Conservation (phyloP, 1,139 yeast species). For the Eremothecium cymbalariae region DNA sequence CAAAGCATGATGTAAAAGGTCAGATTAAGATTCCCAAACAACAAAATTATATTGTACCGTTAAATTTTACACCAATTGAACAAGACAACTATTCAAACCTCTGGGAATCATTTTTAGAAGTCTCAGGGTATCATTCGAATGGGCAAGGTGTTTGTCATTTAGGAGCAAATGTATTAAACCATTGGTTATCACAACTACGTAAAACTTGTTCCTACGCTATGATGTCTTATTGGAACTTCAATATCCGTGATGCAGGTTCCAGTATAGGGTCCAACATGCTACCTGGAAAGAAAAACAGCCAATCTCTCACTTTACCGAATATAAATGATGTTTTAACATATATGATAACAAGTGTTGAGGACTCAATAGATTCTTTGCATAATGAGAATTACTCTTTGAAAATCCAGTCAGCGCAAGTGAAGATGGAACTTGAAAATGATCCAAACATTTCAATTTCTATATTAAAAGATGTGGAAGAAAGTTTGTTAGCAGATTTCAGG, state of each 20-base stretch:
- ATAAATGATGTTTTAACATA: constrained; percentile 58
- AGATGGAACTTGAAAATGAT: constrained; percentile 43
- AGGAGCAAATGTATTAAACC: constrained; percentile 30
- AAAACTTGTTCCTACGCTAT: constrained; percentile 82
- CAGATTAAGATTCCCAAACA: constrained; percentile 78
- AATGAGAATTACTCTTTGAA: constrained; percentile 38
- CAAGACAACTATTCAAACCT: constrained; percentile 69
- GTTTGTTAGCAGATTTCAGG: constrained; percentile 27
- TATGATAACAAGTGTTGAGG: constrained; percentile 49
- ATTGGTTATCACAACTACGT: constrained; percentile 61
- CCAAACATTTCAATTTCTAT: constrained; percentile 44
- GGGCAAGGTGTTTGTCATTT: constrained; percentile 46
- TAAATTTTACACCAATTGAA: constrained; percentile 75
- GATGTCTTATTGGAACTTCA: constrained; percentile 36
- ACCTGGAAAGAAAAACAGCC: constrained; percentile 19
- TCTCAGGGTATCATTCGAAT: constrained; percentile 50
- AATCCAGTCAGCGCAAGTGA: constrained; percentile 54
- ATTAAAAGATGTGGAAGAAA: constrained; percentile 37
- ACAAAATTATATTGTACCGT: constrained; percentile 53
- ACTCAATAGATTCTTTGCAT: constrained; percentile 43
- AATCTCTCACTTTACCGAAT: constrained; percentile 38
- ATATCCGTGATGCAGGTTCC: background rate
- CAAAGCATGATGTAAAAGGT: constrained; percentile 70
- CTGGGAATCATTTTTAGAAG: constrained; percentile 46
- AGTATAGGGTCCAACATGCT: background rate